Percentiles rank a stretch among this genome's conserved stretches.
Conservation (phyloP, 1,139 yeast species). For the Meyerozyma carpophila region DNA sequence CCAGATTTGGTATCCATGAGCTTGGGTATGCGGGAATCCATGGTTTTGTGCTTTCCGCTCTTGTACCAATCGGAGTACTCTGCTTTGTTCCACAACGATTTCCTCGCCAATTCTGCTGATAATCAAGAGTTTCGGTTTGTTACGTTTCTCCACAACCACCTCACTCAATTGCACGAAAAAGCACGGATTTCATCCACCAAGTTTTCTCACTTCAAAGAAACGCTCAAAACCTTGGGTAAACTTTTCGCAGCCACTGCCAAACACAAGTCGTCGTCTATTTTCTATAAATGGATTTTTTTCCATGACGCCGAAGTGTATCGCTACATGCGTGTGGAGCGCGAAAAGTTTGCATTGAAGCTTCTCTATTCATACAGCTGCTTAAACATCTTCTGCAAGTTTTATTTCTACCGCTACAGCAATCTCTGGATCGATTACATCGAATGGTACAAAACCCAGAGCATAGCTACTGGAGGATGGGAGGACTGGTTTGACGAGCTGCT, state of each 20-base stretch:
- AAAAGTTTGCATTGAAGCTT: conserved; percentile 19
- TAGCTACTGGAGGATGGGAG: background rate
- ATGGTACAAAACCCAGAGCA: conserved; percentile 4
- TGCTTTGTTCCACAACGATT: conserved; percentile 11
- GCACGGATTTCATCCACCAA: conserved; percentile 8
- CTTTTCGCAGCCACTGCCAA: conserved; percentile 11
- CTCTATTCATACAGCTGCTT: conserved; percentile 8
- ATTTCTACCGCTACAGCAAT: conserved; percentile 4
- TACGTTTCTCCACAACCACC: conserved; percentile 9
- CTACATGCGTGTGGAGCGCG: conserved; percentile 12
- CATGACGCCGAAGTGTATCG: conserved; percentile 13
- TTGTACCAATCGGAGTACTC: conserved; percentile 10
- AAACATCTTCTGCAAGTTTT: conserved; percentile 4
- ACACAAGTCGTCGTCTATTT: conserved; percentile 20
- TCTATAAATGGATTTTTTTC: conserved; percentile 24
- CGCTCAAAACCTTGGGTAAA: conserved; percentile 11
- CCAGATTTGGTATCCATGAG: conserved; percentile 18
- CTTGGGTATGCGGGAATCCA: conserved; percentile 13
- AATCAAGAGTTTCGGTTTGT: conserved; percentile 14
- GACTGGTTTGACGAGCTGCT: background rate
- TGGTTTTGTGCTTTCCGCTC: conserved; percentile 10
- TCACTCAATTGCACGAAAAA: conserved; percentile 5
- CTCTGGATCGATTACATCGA: conserved; percentile 8
- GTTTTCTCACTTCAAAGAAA: conserved; percentile 6
- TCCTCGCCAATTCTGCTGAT: conserved; percentile 6